phyloP scores from a whole-genome alignment of 257 asterid genomes.

The Rhazya stricta region DNA sequence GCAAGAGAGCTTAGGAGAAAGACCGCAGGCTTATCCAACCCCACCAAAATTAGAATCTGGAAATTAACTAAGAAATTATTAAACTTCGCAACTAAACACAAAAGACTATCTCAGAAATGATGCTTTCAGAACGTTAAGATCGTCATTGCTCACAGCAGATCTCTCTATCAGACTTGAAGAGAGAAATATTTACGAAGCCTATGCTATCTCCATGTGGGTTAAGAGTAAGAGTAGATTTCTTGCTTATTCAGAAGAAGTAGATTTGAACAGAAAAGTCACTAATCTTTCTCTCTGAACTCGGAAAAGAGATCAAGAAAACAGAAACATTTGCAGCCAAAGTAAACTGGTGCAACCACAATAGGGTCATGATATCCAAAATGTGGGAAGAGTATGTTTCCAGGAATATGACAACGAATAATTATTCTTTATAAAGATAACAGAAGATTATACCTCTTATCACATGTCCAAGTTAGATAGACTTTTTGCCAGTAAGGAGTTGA shows the following conservation, averaged over 20 bases:
- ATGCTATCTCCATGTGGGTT: neutral
- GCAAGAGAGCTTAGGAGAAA: neutral
- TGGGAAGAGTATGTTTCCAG: neutral
- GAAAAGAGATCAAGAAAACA: neutral
- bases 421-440: neutral
- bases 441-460: slow-evolving; percentile 15
- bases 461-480: slow-evolving; percentile 20
- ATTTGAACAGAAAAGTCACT: neutral
- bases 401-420: neutral
- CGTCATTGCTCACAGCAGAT: neutral
- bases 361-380: neutral
- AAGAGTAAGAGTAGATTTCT: too few relatives aligned
- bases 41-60: neutral
- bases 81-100: neutral
- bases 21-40: neutral
- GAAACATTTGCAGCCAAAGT: neutral
- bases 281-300: neutral
- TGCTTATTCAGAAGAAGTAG: neutral
- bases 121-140: neutral
- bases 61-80: neutral
- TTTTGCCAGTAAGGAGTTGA: slow-evolving; percentile 79
- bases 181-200: neutral
- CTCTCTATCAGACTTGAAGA: neutral
- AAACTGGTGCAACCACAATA: neutral
- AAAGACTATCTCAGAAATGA: neutral